These are phyloP conservation scores for Leccinum uliginosum DNA, from an alignment of 768 basidiomycete species.

Conservation along the genomic window DNA sequence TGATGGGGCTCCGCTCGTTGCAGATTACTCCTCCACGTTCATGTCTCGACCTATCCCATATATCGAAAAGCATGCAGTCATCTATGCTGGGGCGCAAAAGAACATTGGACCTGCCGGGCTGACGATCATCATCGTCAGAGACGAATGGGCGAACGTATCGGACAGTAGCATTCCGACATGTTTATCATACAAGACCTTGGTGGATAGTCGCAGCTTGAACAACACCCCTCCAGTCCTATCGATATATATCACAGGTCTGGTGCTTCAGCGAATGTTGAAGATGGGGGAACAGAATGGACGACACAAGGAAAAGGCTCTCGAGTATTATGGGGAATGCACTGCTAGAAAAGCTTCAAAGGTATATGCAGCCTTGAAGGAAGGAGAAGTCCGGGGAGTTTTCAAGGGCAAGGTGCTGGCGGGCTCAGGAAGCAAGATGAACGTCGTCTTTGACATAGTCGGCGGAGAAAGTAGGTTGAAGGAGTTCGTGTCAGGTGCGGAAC, in stretches of 20 bases:
- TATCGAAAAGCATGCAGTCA: constrained; percentile 85
- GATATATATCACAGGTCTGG: constrained; percentile 86
- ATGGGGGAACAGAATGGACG: constrained; percentile 15
- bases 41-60: constrained; percentile 90
- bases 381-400: constrained; percentile 67
- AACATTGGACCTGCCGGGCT: constrained; percentile 94
- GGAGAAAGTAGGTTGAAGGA: constrained; percentile 67
- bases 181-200: constrained; percentile 79
- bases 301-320: constrained; percentile 53
- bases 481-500: constrained; percentile 81
- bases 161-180: constrained; percentile 83
- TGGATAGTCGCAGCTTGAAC: constrained; percentile 72
- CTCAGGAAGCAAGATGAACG: constrained; percentile 93
- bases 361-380: constrained; percentile 68
- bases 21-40: constrained; percentile 95
- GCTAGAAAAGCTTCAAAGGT: constrained; percentile 70
- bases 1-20: constrained; percentile 71
- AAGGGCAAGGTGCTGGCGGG: constrained; percentile 66
- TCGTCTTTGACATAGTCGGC: constrained; percentile 75
- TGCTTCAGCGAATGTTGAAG: constrained; percentile 64
- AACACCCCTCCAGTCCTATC: constrained; percentile 93
- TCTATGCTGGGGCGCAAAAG: constrained; percentile 98
- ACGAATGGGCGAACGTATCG: constrained; percentile 64
- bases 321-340: constrained; percentile 63
- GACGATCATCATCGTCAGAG: constrained; percentile 89